A percentile compares a stretch with the other conserved stretches of the same genome.
These are phyloP conservation scores for Stagonosporopsis rhizophila DNA, from an alignment of 2,329 filamentous ascomycete genomes.

Conservation along the genomic window DNA sequence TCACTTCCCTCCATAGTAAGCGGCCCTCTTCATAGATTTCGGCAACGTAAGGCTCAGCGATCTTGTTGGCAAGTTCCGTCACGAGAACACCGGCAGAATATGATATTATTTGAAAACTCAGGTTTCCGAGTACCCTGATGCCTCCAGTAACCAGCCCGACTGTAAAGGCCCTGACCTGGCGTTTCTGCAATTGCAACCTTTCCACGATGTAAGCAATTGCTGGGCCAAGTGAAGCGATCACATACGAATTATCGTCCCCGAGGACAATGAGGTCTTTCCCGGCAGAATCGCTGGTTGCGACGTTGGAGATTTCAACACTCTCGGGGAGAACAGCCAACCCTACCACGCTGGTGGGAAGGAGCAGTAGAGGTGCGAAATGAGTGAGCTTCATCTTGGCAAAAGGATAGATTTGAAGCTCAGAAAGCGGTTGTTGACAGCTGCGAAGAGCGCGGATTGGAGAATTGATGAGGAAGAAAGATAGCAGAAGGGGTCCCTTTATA, in stretches of 20 bases:
- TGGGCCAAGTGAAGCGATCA: not conserved
- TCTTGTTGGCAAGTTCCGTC: constrained; percentile 1
- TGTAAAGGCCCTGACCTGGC: not conserved
- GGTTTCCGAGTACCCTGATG: not conserved
- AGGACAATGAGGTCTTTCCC: not conserved
- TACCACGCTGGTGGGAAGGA: not conserved
- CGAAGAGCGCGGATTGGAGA: not conserved
- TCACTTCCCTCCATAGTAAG: not conserved
- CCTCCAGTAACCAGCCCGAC: not conserved
- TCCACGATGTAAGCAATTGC: not conserved
- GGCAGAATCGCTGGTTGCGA: not conserved
- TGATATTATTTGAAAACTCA: not conserved
- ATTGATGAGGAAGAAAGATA: not conserved
- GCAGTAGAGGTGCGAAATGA: not conserved
- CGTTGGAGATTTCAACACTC: not conserved
- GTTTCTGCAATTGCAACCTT: not conserved
- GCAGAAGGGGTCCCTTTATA: not conserved
- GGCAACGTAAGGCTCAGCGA: not conserved
- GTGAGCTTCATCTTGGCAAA: not conserved
- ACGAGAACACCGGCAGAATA: not conserved
- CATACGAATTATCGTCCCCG: not conserved
- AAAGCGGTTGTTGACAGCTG: not conserved
- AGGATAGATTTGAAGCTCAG: not conserved
- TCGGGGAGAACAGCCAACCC: not conserved
- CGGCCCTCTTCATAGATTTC: not conserved